Base-by-base conservation (phyloP, 1,139 yeast species). In the Blastobotrys aristatus region DNA sequence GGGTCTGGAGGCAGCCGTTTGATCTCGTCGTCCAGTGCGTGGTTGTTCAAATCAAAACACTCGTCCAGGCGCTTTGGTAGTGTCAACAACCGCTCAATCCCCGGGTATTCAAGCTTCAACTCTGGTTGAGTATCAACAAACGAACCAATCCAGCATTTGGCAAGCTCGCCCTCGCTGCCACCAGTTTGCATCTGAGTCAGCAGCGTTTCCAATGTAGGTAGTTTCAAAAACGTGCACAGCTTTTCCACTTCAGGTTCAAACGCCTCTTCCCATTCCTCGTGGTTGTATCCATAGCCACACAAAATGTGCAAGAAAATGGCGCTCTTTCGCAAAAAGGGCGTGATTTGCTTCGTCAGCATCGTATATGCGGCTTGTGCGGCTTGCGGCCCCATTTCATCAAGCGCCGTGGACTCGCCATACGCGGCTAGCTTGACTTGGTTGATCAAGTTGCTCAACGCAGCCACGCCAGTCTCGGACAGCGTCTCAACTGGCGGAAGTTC, bases 51-150 rank as follows among this genome's bases (percentile, higher is more conserved):
- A 43, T 59, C 61, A 67, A 83, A 86, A 57, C 90, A 82, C 40
- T 72, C 74, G 56, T 88, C 95, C 45, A 86, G 64, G 44, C 86
- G 71, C n/a, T 71, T 67, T 0, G 95, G 95, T 26, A 87, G 68
- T 40, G 75, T 73, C 22, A 81, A 68, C 43, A 86, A 67, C 40
- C 73, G 71, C 10, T 81, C 68, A 4, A 82, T 70, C 1, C 94
- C 92, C 0, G 95, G 89, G 55, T 79, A 84, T 47, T 82, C 82
- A 52, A 84, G 55, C n/a, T 32, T 29, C 16, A 37, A 22, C 26
- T 20, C 11, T 7, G 14, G 16, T 38, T 13, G n/a, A n/a, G 30
- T 8, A 8, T 10, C 22, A 6, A 5, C 24, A 20, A 22, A 4
- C 13, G 4, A 4, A n/a, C 13, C 4, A 10, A 26, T 3, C 40